Conservation (phyloP, 352 stramenopile species). For the Globisporangium megalacanthum region DNA sequence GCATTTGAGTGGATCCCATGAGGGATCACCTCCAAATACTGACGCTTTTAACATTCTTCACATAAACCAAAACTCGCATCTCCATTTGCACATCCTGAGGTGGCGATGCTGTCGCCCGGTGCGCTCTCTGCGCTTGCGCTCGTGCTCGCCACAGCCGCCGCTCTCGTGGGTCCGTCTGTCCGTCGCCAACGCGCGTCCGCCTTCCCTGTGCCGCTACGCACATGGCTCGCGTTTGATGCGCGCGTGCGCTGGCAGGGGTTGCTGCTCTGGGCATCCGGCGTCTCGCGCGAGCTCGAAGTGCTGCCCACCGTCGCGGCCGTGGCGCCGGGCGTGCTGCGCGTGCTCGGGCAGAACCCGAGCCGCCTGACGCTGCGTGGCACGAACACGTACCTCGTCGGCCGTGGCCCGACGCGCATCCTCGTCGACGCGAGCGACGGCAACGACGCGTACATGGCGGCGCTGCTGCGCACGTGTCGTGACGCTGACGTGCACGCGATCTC, state of each 20-base stretch:
- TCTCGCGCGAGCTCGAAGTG: conserved; percentile 29
- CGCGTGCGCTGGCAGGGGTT: conserved; percentile 36
- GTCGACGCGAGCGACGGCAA: conserved; percentile 82
- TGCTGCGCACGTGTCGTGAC: conserved; percentile 35
- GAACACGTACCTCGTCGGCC: conserved; percentile 89
- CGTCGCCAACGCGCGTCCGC: conserved; percentile 6
- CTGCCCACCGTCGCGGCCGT: conserved; percentile 40
- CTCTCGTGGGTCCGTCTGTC: background rate
- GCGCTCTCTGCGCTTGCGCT: background rate
- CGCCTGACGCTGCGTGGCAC: conserved; percentile 87
- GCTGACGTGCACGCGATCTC: conserved; percentile 49
- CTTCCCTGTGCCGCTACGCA: conserved; percentile 20
- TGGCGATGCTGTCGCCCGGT: background rate
- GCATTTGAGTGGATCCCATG: too few species aligned
- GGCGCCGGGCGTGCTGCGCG: conserved; percentile 46
- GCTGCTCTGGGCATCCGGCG: conserved; percentile 35
- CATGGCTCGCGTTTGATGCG: conserved; percentile 39
- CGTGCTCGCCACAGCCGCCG: background rate
- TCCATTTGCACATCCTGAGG: too few species aligned
- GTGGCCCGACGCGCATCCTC: conserved; percentile 48
- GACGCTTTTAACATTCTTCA: too few species aligned
- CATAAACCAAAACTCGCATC: too few species aligned
- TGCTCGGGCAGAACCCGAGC: conserved; percentile 83
- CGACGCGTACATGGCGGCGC: conserved; percentile 29
- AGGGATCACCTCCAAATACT: too few species aligned